Base-by-base conservation (phyloP, 768 basidiomycete genomes). In the Hemileccinum rubropunctum region DNA sequence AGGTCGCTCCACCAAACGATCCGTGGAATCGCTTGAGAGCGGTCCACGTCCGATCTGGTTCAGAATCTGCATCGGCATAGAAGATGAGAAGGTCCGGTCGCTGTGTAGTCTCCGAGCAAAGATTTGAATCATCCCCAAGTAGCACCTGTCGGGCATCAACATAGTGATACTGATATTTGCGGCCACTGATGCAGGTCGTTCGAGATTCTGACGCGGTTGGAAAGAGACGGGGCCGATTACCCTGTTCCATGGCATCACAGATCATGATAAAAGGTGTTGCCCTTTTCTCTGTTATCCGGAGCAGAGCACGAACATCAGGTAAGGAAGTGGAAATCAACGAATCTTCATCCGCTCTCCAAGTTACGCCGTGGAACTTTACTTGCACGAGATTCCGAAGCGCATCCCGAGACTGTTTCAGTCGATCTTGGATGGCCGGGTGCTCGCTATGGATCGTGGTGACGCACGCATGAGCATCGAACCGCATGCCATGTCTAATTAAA, bases 391-490 rank as follows among this genome's bases (percentile, higher is more conserved):
- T 42, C n/a, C 57, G 40, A 47, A 64, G 62, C 14, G 36, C 44
- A 3, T 35, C 52, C n/a, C 48, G 62, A 40, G 63, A 64, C 13
- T 59, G 54, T 36, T 42, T 30, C 21, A 54, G 34, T 21, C 63
- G 51, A 20, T 9, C 6, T 47, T 64, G 62, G 42, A 64, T 58
- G 26, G 59, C 59, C 18, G 62, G 53, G 40, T 64, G 51, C 40
- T 64, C 53, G 41, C 57, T 64, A 17, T 10, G 54, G n/a, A 57
- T 58, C 4, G 73, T 68, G 14, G 73, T 75, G 44, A 76, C 62
- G 45, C 76, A 77, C 9, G 71, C 75, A 18, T 72, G 66, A 2
- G 66, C 73, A 28, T 65, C 57, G 17, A 74, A 74, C 9, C 51
- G 42, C 61, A 76, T 75, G 12, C 62, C 62, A 34, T 70, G 58